phyloP scores from a whole-genome alignment of 371 early-diverging fungal genomes.

The Fennellomyces sp. region DNA sequence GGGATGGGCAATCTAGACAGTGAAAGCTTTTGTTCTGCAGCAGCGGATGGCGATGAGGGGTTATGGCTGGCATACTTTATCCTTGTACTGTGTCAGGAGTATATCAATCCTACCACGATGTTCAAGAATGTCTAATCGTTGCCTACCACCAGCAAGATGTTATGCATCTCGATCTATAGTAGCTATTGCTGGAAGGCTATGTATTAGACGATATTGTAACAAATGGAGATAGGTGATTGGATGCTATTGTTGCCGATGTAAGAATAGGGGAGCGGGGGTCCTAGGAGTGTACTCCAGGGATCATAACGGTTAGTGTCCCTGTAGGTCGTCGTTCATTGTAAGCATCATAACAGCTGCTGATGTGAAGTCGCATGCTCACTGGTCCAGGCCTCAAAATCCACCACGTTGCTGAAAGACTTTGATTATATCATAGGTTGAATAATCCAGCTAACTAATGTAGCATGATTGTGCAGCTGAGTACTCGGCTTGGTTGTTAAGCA shows the following conservation, averaged over 20 bases:
- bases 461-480: slow-evolving; percentile 21
- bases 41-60: neutral
- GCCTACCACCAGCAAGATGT: neutral
- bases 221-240: slow-evolving; percentile 31
- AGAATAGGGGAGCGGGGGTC: too few relatives aligned
- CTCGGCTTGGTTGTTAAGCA: slow-evolving; percentile 32
- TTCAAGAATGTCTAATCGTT: slow-evolving; percentile 5
- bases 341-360: slow-evolving; percentile 35
- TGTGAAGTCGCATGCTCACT: slow-evolving; percentile 18
- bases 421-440: slow-evolving; percentile 29
- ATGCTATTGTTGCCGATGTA: slow-evolving; percentile 43
- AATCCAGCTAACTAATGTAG: slow-evolving; percentile 29
- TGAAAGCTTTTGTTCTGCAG: slow-evolving; percentile 36
- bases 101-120: slow-evolving; percentile 20
- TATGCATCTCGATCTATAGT: slow-evolving; percentile 4
- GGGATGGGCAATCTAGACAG: slow-evolving; percentile 13
- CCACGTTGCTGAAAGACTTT: slow-evolving; percentile 31
- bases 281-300: too few relatives aligned
- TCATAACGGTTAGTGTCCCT: too few relatives aligned
- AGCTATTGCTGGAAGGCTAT: slow-evolving; percentile 25
- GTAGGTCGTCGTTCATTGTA: slow-evolving; percentile 39
- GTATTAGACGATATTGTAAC: slow-evolving; percentile 32
- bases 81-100: slow-evolving; percentile 31
- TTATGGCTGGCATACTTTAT: slow-evolving; percentile 40
- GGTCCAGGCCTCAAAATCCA: slow-evolving; percentile 12